Percentiles rank a stretch among this genome's conserved stretches.
phyloP scores from a whole-genome alignment of 2,329 filamentous ascomycete genomes.

The Alternaria sp. region DNA sequence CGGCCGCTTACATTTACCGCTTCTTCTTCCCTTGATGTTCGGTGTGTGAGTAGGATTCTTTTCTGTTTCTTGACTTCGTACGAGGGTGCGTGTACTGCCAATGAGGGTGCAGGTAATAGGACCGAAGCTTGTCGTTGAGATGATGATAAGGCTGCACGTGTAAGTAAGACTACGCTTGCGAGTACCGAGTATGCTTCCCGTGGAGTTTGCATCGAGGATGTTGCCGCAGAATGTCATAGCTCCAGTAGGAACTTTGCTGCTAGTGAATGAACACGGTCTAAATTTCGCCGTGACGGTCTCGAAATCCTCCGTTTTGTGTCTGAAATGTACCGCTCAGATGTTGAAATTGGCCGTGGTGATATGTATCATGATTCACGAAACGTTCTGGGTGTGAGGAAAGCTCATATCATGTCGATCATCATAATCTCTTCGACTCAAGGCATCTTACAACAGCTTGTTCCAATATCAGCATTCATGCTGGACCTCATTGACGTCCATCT shows the following conservation, averaged over 20 bases:
- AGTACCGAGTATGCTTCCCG: not conserved
- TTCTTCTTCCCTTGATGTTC: constrained; percentile 4
- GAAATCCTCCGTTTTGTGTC: not conserved
- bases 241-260: not conserved
- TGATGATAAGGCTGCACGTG: not conserved
- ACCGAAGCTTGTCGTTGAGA: not conserved
- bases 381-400: not conserved
- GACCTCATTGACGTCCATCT: not conserved
- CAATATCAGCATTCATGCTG: not conserved
- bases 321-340: not conserved
- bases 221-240: not conserved
- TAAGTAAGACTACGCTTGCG: not conserved
- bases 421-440: not conserved
- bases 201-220: not conserved
- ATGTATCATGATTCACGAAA: too few species aligned
- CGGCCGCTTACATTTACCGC: constrained; percentile 9
- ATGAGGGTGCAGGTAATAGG: not conserved
- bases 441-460: not conserved
- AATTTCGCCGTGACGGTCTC: not conserved
- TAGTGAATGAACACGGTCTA: not conserved
- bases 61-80: not conserved
- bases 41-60: not conserved
- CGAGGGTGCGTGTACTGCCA: not conserved
- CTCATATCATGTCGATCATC: not conserved
- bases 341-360: not conserved